Evolutionary conservation across 169 alveolate species (phyloP).

Genomic region (Cryptosporidium baileyi): DNA sequence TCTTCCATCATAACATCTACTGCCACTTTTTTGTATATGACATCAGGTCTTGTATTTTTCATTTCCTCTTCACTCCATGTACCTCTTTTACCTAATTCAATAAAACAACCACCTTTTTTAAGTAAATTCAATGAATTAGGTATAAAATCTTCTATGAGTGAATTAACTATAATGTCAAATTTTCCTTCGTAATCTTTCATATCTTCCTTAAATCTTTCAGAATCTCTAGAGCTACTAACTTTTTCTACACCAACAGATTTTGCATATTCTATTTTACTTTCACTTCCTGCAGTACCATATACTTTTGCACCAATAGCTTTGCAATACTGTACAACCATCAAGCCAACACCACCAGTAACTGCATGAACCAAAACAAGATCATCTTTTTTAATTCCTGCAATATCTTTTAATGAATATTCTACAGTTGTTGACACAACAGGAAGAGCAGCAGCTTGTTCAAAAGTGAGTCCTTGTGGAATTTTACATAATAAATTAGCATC

Average conservation of each 20-base stretch:
- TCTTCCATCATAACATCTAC: conserved; percentile 73
- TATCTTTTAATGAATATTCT: conserved; percentile 65
- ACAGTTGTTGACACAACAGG: conserved; percentile 79
- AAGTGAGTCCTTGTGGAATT: conserved; percentile 69
- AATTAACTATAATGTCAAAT: conserved; percentile 76
- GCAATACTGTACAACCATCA: conserved; percentile 77
- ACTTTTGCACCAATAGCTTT: conserved; percentile 76
- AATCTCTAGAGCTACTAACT: conserved; percentile 74
- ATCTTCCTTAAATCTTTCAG: conserved; percentile 70
- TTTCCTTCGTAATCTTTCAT: conserved; percentile 42
- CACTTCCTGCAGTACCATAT: conserved; percentile 77
- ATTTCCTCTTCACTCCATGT: conserved; percentile 71
- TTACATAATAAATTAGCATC: conserved; percentile 13
- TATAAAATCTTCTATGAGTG: conserved; percentile 67
- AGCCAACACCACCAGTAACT: conserved; percentile 79
- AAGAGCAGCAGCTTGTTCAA: conserved; percentile 75
- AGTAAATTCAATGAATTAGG: conserved; percentile 68
- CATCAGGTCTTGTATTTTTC: conserved; percentile 70
- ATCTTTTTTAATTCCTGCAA: conserved; percentile 9
- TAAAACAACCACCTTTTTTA: conserved; percentile 72
- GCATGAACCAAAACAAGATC: conserved; percentile 73
- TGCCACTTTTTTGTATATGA: conserved; percentile 71
- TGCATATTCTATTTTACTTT: conserved; percentile 71
- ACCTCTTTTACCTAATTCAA: conserved; percentile 78
- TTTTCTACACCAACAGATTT: conserved; percentile 69